These are phyloP conservation scores for Chlorociboria aeruginascens DNA, from an alignment of 495 filamentous ascomycete species.

Conservation along the genomic window DNA sequence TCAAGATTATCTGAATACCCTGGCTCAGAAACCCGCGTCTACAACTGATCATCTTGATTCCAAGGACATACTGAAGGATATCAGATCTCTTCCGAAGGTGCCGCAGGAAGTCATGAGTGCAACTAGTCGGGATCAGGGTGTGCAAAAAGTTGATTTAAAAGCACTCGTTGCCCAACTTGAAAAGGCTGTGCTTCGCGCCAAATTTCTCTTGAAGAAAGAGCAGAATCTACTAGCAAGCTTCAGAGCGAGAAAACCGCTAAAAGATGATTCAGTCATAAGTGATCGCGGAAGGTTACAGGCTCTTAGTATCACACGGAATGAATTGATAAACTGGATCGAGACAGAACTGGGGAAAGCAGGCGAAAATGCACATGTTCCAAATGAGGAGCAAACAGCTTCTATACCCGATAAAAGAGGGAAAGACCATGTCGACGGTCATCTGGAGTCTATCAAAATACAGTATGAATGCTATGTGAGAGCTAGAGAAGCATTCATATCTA, in stretches of 20 bases:
- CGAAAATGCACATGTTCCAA: constrained; percentile 26
- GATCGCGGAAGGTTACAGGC: constrained; percentile 22
- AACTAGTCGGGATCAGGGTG: neutral
- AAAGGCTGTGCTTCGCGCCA: constrained; percentile 50
- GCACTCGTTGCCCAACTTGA: constrained; percentile 49
- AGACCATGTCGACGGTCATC: constrained; percentile 10
- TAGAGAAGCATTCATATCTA: constrained; percentile 30
- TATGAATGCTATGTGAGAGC: constrained; percentile 33
- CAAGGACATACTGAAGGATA: constrained; percentile 29
- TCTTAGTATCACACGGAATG: constrained; percentile 43
- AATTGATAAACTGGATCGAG: constrained; percentile 64
- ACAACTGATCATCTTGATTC: constrained; percentile 34
- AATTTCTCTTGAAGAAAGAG: constrained; percentile 47
- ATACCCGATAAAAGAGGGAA: constrained; percentile 25
- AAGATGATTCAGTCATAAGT: neutral
- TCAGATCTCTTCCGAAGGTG: constrained; percentile 32
- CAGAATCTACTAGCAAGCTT: constrained; percentile 47
- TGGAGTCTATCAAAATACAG: constrained; percentile 21
- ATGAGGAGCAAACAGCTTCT: constrained; percentile 14
- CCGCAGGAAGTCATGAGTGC: constrained; percentile 31
- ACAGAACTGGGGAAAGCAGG: constrained; percentile 44
- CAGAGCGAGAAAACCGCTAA: constrained; percentile 24
- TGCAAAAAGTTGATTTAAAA: constrained; percentile 27
- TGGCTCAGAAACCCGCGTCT: constrained; percentile 35
- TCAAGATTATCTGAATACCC: constrained; percentile 28